phyloP scores from a whole-genome alignment of 176 grass and related monocot species.

The Rhynchospora breviuscula region DNA sequence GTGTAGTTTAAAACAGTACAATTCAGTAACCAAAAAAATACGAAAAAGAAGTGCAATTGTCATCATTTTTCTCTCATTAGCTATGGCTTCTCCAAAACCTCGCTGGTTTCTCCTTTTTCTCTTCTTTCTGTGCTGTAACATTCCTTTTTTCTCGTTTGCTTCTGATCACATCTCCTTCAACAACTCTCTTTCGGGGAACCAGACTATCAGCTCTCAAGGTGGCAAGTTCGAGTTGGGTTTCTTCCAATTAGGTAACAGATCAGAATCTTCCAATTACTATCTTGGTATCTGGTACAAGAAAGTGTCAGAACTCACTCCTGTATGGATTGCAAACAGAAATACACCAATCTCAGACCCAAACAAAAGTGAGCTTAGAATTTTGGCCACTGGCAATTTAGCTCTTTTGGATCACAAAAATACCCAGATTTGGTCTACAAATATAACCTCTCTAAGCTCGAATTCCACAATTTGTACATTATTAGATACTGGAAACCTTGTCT shows the following conservation, averaged over 20 bases:
- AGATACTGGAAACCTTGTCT: conserved; percentile 43
- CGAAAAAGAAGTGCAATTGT: no score
- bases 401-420: conserved; percentile 21
- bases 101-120: not conserved
- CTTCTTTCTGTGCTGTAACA: not conserved
- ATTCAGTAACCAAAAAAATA: no score
- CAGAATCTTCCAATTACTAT: conserved; percentile 13
- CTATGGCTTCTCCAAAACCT: not conserved
- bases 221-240: conserved; percentile 48
- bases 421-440: conserved; percentile 39
- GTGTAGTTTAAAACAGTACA: no score
- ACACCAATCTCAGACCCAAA: conserved; percentile 31
- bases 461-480: conserved; percentile 23
- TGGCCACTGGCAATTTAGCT: conserved; percentile 33
- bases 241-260: conserved; percentile 26
- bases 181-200: conserved; percentile 32
- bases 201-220: conserved; percentile 34
- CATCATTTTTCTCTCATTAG: not conserved
- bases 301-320: conserved; percentile 12
- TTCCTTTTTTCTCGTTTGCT: conserved; percentile 2
- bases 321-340: conserved; percentile 52
- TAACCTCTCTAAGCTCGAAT: not conserved
- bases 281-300: conserved; percentile 54
- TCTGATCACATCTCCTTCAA: conserved; percentile 21
- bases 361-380: conserved; percentile 21